A percentile compares a stretch with the other conserved stretches of the same genome.
phyloP scores from a whole-genome alignment of 352 stramenopile species.

The Phytophthora aleatoria region DNA sequence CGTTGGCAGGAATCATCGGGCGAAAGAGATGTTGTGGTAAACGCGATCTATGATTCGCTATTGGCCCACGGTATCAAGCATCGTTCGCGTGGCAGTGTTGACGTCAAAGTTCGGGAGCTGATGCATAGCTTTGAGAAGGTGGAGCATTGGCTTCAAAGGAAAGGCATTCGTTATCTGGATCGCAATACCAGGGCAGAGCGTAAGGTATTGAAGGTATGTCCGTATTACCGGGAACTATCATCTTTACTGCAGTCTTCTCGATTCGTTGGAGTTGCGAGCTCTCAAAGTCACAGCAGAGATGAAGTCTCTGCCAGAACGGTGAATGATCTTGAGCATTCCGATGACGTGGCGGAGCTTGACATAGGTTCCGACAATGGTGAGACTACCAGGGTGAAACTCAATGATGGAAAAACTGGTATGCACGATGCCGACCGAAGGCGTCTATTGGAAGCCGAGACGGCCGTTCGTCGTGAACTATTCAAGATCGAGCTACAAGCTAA shows the following conservation, averaged over 20 bases:
- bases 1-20: conserved; percentile 17
- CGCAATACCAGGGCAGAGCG: conserved; percentile 20
- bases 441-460: background rate
- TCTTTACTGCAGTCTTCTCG: no score
- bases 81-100: conserved; percentile 2
- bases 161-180: conserved; percentile 14
- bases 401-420: no score
- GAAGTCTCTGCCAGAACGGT: no score
- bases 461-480: conserved; percentile 27
- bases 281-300: no score
- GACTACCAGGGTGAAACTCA: no score
- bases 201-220: conserved; percentile 24
- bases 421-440: no score
- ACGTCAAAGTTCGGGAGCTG: conserved; percentile 7
- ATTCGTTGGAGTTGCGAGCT: no score
- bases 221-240: background rate
- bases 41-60: conserved; percentile 8
- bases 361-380: no score
- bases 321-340: no score
- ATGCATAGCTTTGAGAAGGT: conserved; percentile 26
- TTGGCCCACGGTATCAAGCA: conserved; percentile 11
- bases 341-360: no score
- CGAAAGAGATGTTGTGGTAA: conserved; percentile 1
- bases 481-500: conserved; percentile 41
- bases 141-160: conserved; percentile 28